Conservation (phyloP, 495 filamentous ascomycete species). For the Thozetella sp. region DNA sequence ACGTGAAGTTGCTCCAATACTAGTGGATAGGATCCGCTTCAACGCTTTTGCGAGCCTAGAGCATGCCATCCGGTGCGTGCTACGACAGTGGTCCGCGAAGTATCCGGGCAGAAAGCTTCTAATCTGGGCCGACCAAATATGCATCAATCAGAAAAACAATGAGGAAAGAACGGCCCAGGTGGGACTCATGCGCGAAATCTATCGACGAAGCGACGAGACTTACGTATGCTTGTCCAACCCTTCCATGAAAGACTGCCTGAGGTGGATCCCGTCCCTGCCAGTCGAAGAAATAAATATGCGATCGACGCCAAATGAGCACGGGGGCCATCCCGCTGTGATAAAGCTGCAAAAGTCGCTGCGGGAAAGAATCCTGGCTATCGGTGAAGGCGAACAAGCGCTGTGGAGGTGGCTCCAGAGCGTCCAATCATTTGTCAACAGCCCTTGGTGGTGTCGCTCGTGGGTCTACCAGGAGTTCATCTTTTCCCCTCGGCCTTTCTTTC, state of each 20-base stretch:
- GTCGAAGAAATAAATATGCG: constrained; percentile 4
- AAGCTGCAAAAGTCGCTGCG: constrained; percentile 5
- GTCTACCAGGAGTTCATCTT: constrained; percentile 14
- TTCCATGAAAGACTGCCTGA: too few species aligned
- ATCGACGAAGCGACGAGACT: too few species aligned
- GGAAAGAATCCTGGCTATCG: constrained; percentile 5
- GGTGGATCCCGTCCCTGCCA: not conserved
- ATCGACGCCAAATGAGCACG: not conserved
- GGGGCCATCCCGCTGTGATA: constrained; percentile 4
- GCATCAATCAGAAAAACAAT: constrained; percentile 21
- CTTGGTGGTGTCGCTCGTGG: constrained; percentile 11
- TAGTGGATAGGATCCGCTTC: constrained; percentile 15
- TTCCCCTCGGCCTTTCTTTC: constrained; percentile 1
- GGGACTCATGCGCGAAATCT: too few species aligned
- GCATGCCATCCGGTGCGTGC: constrained; percentile 14
- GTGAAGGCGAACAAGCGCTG: not conserved
- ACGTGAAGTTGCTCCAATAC: constrained; percentile 2
- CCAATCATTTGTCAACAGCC: constrained; percentile 8
- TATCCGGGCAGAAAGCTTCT: constrained; percentile 2
- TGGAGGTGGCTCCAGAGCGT: constrained; percentile 3
- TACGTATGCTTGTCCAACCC: too few species aligned
- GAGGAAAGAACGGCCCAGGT: constrained; percentile 22
- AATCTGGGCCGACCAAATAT: constrained; percentile 24
- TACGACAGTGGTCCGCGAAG: constrained; percentile 7
- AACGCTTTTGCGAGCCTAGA: constrained; percentile 20